Evolutionary conservation across 2,329 filamentous ascomycete genomes (phyloP).

Genomic region (Rhynchosporium graminicola): DNA sequence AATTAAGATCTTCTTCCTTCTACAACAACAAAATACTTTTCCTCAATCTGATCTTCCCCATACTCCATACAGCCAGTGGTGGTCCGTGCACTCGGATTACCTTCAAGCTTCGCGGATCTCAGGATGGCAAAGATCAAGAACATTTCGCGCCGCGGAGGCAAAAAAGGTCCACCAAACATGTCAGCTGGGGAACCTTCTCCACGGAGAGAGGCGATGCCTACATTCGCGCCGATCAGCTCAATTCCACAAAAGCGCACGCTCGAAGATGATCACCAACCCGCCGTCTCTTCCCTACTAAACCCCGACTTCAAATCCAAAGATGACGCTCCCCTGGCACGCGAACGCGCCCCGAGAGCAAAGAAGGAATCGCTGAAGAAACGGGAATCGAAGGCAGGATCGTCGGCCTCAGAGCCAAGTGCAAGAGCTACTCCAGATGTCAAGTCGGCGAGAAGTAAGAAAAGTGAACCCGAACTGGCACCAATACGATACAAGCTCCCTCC

Average conservation of each 20-base stretch:
- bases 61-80: not conserved
- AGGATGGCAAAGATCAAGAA: conserved; percentile 7
- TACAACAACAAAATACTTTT: not conserved
- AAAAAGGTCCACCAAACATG: conserved; percentile 16
- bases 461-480: conserved; percentile 47
- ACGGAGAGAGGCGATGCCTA: conserved; percentile 45
- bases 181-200: conserved; percentile 21
- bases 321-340: conserved; percentile 36
- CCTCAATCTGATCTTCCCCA: not conserved
- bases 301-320: conserved; percentile 57
- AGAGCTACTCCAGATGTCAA: conserved; percentile 61
- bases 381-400: conserved; percentile 55
- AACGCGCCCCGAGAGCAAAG: conserved; percentile 51
- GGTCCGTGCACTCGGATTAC: not conserved
- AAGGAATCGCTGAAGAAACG: conserved; percentile 70
- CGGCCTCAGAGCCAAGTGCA: conserved; percentile 49
- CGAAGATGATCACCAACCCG: conserved; percentile 69
- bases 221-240: conserved; percentile 43
- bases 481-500: conserved; percentile 65
- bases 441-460: conserved; percentile 42
- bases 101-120: not conserved
- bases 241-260: conserved; percentile 66
- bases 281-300: conserved; percentile 74
- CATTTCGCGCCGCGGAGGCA: conserved; percentile 1
- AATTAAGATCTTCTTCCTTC: not conserved